These are phyloP conservation scores for Mortierella hygrophila DNA, from an alignment of 192 early-diverging fungal genomes.

Conservation along the genomic window DNA sequence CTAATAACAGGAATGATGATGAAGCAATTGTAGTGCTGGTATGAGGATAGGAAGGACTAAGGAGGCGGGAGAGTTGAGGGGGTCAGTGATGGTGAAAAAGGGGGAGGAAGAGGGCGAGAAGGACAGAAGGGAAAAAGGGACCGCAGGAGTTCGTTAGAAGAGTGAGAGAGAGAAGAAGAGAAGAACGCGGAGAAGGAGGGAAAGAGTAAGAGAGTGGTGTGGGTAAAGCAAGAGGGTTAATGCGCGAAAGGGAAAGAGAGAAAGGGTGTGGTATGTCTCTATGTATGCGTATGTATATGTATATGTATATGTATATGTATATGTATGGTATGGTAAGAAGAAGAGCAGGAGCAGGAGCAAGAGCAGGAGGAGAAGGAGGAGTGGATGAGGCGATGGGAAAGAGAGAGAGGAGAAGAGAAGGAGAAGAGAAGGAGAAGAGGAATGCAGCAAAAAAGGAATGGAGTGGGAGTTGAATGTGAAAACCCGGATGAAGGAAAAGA, in stretches of 20 bases:
- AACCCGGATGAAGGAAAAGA: neutral
- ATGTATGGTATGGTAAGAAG: slow-evolving; percentile 11
- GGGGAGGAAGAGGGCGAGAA: neutral
- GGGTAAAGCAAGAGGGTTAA: neutral
- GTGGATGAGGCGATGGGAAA: slow-evolving; percentile 2
- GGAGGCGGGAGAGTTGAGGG: neutral
- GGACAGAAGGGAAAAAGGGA: slow-evolving; percentile 1
- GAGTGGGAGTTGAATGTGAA: neutral
- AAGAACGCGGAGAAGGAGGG: neutral
- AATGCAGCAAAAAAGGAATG: neutral
- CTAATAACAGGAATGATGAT: neutral
- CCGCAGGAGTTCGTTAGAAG: neutral
- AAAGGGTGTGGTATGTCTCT: no score
- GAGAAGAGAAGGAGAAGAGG: neutral
- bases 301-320: slow-evolving; percentile 1
- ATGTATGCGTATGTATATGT: neutral
- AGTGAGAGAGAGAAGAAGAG: neutral
- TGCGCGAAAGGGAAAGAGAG: neutral
- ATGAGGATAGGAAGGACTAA: neutral
- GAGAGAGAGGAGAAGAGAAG: neutral
- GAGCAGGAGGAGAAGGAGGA: neutral
- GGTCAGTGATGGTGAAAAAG: neutral
- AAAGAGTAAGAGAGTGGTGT: neutral
- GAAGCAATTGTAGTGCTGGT: neutral
- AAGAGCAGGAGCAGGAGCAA: neutral